Conservation (phyloP, 129 eudicot genomes). For the Flaveria linearis region DNA sequence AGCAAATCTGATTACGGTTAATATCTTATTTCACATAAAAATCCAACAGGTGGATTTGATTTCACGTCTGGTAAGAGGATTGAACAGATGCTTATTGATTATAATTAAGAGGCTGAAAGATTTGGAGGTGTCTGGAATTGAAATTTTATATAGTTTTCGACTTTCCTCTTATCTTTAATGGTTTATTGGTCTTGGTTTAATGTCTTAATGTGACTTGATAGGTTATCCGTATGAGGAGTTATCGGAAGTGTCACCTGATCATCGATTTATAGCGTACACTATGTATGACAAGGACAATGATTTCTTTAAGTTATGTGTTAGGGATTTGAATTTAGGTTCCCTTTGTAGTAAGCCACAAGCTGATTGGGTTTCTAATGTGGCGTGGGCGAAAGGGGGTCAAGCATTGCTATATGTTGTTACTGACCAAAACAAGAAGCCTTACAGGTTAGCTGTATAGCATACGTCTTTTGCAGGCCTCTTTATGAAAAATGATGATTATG, state of each 20-base stretch:
- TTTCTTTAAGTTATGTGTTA: no score
- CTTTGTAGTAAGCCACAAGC: no score
- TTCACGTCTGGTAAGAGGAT: slow-evolving; percentile 83
- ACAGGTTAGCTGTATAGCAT: no score
- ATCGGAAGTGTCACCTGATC: slow-evolving; percentile 97
- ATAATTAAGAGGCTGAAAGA: slow-evolving; percentile 87
- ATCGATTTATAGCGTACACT: slow-evolving; percentile 70
- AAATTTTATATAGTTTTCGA: not conserved
- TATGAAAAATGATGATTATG: no score
- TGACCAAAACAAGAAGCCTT: no score
- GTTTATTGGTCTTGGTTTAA: not conserved
- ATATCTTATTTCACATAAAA: slow-evolving; percentile 64
- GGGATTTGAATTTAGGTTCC: no score
- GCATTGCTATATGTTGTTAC: no score
- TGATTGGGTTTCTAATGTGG: no score
- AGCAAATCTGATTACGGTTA: slow-evolving; percentile 4
- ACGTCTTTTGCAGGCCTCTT: no score
- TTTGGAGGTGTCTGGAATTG: slow-evolving; percentile 62
- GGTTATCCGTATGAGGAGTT: slow-evolving; percentile 90
- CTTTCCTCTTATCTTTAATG: not conserved
- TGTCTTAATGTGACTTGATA: slow-evolving; percentile 16
- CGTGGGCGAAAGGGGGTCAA: no score
- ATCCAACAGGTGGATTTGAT: slow-evolving; percentile 86
- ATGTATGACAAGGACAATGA: no score
- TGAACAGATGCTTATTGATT: slow-evolving; percentile 83